A percentile compares a stretch with the other conserved stretches of the same genome.
Conservation (phyloP, 192 early-diverging fungal species). For the Dissophora globulifera region DNA sequence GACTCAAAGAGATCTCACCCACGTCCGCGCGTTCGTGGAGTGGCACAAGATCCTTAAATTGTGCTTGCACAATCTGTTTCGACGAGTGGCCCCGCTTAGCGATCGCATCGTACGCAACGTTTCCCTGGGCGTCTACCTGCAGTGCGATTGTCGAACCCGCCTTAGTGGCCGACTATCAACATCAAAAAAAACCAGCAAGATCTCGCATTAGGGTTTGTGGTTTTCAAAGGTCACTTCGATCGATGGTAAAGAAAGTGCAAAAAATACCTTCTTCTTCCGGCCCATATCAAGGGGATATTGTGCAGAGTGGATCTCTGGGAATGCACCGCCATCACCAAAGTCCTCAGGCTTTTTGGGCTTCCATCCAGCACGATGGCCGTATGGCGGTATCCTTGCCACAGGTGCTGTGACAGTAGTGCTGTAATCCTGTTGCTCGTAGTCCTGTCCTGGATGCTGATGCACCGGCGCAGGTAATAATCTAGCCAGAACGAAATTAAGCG, state of each 20-base stretch:
- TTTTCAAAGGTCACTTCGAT: no score
- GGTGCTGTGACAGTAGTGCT: conserved; percentile 21
- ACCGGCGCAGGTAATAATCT: conserved; percentile 46
- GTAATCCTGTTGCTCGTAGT: conserved; percentile 31
- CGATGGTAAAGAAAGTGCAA: no score
- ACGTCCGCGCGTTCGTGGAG: conserved; percentile 73
- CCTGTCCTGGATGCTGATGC: conserved; percentile 45
- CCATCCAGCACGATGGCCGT: conserved; percentile 83
- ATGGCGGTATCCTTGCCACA: conserved; percentile 67
- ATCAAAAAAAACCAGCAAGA: background rate
- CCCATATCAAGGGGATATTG: conserved; percentile 99
- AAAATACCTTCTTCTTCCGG: conserved; percentile 64
- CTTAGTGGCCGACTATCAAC: conserved; percentile 31
- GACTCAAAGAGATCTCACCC: conserved; percentile 74
- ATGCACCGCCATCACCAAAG: conserved; percentile 98
- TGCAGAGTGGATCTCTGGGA: conserved; percentile 89
- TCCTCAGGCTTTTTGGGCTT: conserved; percentile 83
- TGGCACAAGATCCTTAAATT: conserved; percentile 84
- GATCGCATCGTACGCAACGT: conserved; percentile 90
- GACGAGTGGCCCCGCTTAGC: conserved; percentile 79
- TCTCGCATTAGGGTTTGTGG: no score
- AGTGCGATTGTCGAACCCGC: conserved; percentile 78
- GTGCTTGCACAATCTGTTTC: conserved; percentile 81
- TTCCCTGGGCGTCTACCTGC: conserved; percentile 91
- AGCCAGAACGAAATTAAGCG: background rate